Percentiles rank a stretch among this genome's conserved stretches.
Evolutionary conservation across 495 filamentous ascomycete genomes (phyloP).

Genomic region (Podospora appendiculata): DNA sequence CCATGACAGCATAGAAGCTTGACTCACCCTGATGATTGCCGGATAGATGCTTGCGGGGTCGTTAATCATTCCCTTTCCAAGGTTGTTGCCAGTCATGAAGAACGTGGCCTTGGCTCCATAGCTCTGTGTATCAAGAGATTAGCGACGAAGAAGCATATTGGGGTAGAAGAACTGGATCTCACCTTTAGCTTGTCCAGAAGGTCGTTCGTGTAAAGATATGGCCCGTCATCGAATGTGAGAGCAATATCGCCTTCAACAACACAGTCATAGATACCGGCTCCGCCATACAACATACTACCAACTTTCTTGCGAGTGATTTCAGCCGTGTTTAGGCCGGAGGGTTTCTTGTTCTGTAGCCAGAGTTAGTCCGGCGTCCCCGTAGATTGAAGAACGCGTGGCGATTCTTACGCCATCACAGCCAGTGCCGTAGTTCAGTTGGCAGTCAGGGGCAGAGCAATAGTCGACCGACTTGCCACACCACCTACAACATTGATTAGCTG

Average conservation of each 20-base stretch:
- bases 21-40: constrained; percentile 47
- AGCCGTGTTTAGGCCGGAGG: constrained; percentile 53
- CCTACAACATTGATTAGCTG: constrained; percentile 32
- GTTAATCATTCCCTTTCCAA: constrained; percentile 66
- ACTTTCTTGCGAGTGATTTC: constrained; percentile 50
- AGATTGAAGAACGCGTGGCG: background rate
- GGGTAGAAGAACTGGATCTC: background rate
- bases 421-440: constrained; percentile 57
- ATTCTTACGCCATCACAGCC: constrained; percentile 52
- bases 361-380: constrained; percentile 2
- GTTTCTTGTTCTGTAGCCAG: constrained; percentile 41
- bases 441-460: constrained; percentile 64
- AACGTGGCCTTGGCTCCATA: constrained; percentile 69
- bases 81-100: constrained; percentile 70
- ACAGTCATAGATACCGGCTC: constrained; percentile 60
- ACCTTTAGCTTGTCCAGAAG: constrained; percentile 58
- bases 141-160: constrained; percentile 1
- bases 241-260: constrained; percentile 55
- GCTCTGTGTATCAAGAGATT: constrained; percentile 23
- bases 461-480: constrained; percentile 53
- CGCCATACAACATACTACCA: constrained; percentile 53
- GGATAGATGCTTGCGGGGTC: constrained; percentile 48
- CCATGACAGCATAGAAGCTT: background rate
- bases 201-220: constrained; percentile 58
- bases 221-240: constrained; percentile 74